Evolutionary conservation across 2,329 filamentous ascomycete species (phyloP).

Genomic region (Penicillium sp.): DNA sequence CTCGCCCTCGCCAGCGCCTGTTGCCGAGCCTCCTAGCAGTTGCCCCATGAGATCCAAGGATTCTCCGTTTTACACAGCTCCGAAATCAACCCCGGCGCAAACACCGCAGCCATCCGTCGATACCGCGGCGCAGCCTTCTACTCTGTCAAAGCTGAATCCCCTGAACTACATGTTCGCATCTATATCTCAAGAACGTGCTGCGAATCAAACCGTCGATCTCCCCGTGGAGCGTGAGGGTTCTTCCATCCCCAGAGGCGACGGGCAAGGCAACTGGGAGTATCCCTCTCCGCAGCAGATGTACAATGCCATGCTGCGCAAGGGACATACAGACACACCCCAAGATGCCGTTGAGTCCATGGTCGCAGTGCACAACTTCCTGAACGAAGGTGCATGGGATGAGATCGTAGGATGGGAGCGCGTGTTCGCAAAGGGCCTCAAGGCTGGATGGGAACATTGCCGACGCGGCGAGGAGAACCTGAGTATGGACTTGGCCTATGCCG

Average conservation of each 20-base stretch:
- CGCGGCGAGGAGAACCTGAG: slow-evolving; percentile 66
- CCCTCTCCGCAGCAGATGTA: slow-evolving; percentile 99
- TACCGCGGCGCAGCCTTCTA: slow-evolving; percentile 42
- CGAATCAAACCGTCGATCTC: slow-evolving; percentile 68
- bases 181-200: slow-evolving; percentile 73
- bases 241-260: slow-evolving; percentile 81
- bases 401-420: slow-evolving; percentile 90
- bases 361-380: slow-evolving; percentile 94
- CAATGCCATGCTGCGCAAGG: slow-evolving; percentile 93
- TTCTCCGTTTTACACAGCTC: slow-evolving; percentile 45
- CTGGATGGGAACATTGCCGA: slow-evolving; percentile 70
- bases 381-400: slow-evolving; percentile 95
- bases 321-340: slow-evolving; percentile 88
- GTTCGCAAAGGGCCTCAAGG: slow-evolving; percentile 68
- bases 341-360: slow-evolving; percentile 97
- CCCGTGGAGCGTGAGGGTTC: slow-evolving; percentile 78
- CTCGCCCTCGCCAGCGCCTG: slow-evolving; percentile 27
- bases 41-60: slow-evolving; percentile 51
- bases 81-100: slow-evolving; percentile 32
- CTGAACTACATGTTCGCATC: slow-evolving; percentile 95
- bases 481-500: slow-evolving; percentile 53
- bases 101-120: slow-evolving; percentile 31
- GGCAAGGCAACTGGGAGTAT: slow-evolving; percentile 85
- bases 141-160: slow-evolving; percentile 65
- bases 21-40: slow-evolving; percentile 32